Evolutionary conservation across 768 basidiomycete genomes (phyloP), one percentile per base, ranked within the genome.

Genomic region (Cubamyces lactineus): DNA sequence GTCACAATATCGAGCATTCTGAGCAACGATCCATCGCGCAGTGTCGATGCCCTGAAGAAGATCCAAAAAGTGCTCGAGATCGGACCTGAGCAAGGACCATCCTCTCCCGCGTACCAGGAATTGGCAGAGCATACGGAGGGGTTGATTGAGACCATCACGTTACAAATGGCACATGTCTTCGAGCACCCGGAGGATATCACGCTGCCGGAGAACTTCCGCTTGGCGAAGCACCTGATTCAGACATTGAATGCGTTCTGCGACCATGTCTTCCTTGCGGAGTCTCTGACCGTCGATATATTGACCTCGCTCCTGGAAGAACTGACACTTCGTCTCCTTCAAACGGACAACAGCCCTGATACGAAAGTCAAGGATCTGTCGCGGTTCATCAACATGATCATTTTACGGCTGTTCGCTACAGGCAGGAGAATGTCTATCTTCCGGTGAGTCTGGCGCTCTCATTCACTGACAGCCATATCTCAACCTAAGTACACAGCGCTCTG

Each of bases 311-410:
- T 98, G 58, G 92, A 95, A 69, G 95, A 98, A 75, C 77, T 99
- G 67, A 96, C 96, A 0, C 75, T 93, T 40, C 88, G 96, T 7
- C 82, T 99, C 21, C 82, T 99, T 19, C 92, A 97, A 73, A 98
- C 96, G 28, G 96, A 98, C 71, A 92, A 95, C 68, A 93, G 87
- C 66, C 75, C 81, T 16, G 83, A 91, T 49, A 86, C 85, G 72
- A 90, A 94, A 70, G 86, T 97, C 43, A 94, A 95, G 71, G 97
- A 98, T 71, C 71, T 98, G 60, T 95, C 94, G 5, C 86, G 92
- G 52, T 98, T 97, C 75, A 96, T 99, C 77, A 99, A 99, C 75
- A 96, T 98, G 92, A 95, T 98, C 60, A 90, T 98, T 63, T 79
- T 99, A 59, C 89, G 96, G 34, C 74, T 97, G 57, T 96, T 99